phyloP scores from a whole-genome alignment of 2,329 filamentous ascomycete species.

The Lojkania enalia region DNA sequence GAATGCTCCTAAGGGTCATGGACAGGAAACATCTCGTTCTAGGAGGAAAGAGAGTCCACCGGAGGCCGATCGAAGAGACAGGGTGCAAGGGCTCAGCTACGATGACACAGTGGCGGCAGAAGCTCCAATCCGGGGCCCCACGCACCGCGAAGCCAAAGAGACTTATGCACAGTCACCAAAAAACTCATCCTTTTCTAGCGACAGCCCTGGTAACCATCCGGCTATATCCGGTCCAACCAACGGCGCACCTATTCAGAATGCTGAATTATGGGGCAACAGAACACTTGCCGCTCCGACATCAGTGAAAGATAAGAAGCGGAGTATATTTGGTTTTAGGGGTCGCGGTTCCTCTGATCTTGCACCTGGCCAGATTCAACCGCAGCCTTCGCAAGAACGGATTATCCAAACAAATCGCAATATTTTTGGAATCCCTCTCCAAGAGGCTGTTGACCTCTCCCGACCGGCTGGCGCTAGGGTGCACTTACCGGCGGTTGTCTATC shows the following conservation, averaged over 20 bases:
- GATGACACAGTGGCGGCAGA: conserved; percentile 61
- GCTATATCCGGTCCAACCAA: conserved; percentile 84
- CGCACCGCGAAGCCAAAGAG: conserved; percentile 32
- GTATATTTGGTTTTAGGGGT: conserved; percentile 66
- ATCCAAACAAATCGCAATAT: conserved; percentile 59
- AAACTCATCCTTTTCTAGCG: conserved; percentile 39
- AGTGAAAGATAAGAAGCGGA: conserved; percentile 80
- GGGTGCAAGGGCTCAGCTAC: conserved; percentile 57
- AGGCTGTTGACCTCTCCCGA: conserved; percentile 80
- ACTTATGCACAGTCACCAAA: conserved; percentile 36
- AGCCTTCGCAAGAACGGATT: conserved; percentile 26
- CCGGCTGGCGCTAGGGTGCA: conserved; percentile 73
- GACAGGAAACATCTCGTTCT: conserved; percentile 31
- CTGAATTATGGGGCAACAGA: conserved; percentile 84
- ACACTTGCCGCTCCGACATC: conserved; percentile 54
- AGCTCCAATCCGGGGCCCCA: conserved; percentile 56
- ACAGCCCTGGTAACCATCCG: conserved; percentile 41
- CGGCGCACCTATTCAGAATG: conserved; percentile 79
- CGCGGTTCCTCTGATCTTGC: conserved; percentile 71
- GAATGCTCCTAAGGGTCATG: conserved; percentile 47
- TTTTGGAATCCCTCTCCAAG: conserved; percentile 82
- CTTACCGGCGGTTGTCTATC: conserved; percentile 89
- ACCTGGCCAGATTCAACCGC: conserved; percentile 38
- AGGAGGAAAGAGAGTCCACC: conserved; percentile 46
- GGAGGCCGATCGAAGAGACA: conserved; percentile 31